Percentiles rank a stretch among this genome's conserved stretches.
phyloP scores from a whole-genome alignment of 441 rosid genomes.

The Erodium chrysanthum region DNA sequence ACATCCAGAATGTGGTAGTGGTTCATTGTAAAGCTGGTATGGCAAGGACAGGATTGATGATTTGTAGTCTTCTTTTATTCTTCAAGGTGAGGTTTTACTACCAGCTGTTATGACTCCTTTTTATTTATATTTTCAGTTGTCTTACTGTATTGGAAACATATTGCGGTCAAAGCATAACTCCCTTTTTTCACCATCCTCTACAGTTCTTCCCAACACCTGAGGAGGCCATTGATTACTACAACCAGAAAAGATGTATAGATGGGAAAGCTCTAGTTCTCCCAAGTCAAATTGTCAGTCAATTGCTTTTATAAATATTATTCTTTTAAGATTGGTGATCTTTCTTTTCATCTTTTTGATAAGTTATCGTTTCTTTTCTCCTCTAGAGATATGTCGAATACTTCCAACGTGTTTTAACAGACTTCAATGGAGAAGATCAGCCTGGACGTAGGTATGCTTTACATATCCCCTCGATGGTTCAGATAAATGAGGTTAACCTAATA shows the following conservation, averaged over 20 bases:
- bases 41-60: conserved; percentile 87
- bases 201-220: conserved; percentile 73
- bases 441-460: conserved; percentile 46
- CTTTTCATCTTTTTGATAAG: conserved; percentile 17
- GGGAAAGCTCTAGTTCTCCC: conserved; percentile 86
- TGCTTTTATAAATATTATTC: conserved; percentile 14
- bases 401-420: conserved; percentile 37
- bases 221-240: conserved; percentile 58
- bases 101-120: not conserved
- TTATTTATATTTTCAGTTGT: not conserved
- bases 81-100: conserved; percentile 45
- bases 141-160: conserved; percentile 10
- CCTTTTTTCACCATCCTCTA: conserved; percentile 17
- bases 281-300: conserved; percentile 73
- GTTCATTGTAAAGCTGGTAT: conserved; percentile 89
- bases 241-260: conserved; percentile 76
- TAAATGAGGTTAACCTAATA: not conserved
- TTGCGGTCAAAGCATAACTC: not conserved
- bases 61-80: conserved; percentile 65
- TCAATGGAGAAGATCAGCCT: conserved; percentile 52
- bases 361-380: conserved; percentile 17
- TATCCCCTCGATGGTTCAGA: not conserved
- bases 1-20: conserved; percentile 72
- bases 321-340: conserved; percentile 7
- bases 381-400: conserved; percentile 74